phyloP scores from a whole-genome alignment of 352 stramenopile genomes.

The Phytophthora cactorum region DNA sequence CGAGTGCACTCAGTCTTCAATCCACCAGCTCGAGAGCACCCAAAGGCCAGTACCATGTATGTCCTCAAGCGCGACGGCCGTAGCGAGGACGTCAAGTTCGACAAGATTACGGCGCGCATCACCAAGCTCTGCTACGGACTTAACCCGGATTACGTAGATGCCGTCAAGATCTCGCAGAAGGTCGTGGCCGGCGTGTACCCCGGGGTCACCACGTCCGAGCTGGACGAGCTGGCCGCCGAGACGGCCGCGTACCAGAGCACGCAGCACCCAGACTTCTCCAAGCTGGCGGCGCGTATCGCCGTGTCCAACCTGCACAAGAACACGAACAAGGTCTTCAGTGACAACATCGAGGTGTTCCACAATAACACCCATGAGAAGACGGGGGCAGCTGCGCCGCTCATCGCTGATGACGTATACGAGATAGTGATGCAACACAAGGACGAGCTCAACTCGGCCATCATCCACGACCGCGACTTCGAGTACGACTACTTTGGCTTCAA shows the following conservation, averaged over 20 bases:
- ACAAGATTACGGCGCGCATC: slow-evolving; percentile 98
- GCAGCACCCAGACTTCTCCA: slow-evolving; percentile 98
- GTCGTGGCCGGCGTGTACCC: slow-evolving; percentile 99
- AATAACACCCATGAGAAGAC: slow-evolving; percentile 97
- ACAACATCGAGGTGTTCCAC: slow-evolving; percentile 95
- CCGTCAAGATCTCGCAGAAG: slow-evolving; percentile 98
- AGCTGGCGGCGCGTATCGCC: slow-evolving; percentile 97
- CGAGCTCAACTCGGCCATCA: slow-evolving; percentile 95
- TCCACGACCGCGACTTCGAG: slow-evolving; percentile 98
- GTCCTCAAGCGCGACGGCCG: slow-evolving; percentile 95
- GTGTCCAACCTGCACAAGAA: slow-evolving; percentile 99
- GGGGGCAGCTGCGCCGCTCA: slow-evolving; percentile 89
- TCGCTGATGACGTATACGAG: slow-evolving; percentile 95
- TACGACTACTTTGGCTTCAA: slow-evolving; percentile 99
- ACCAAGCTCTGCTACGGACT: slow-evolving; percentile 99
- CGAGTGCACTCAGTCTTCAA: slow-evolving; percentile 26
- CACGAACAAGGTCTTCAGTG: slow-evolving; percentile 96
- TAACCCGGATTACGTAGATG: slow-evolving; percentile 96
- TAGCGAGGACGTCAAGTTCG: slow-evolving; percentile 96
- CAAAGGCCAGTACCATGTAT: slow-evolving; percentile 72
- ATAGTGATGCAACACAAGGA: slow-evolving; percentile 97
- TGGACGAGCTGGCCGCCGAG: slow-evolving; percentile 98
- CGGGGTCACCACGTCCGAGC: slow-evolving; percentile 97
- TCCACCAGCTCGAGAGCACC: slow-evolving; percentile 16
- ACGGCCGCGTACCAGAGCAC: slow-evolving; percentile 97